Base-by-base conservation (phyloP, 306 rosid genomes). In the Cicer bijugum region DNA sequence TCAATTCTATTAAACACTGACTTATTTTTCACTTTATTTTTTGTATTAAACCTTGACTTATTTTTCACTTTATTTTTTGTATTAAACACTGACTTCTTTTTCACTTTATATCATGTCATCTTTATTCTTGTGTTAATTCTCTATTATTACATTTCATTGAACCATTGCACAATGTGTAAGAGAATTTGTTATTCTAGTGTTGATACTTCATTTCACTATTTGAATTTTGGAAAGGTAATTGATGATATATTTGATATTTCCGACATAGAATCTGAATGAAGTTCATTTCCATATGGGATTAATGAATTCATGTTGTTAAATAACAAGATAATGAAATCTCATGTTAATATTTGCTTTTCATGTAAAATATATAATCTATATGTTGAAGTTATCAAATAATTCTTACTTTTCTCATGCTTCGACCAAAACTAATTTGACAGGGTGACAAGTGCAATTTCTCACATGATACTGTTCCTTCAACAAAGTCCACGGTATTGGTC, bases 391-490 rank as follows among this genome's bases (percentile, higher is more conserved):
- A 17, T 52, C 67, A 51, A 19, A 72, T 15, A 44, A 80, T 66
- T 53, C 68, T 68, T 11, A 50, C 55, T 66, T 61, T 52, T 50
- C 74, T 65, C 35, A 44, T 64, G 72, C 58, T 70, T 52, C 15
- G 4, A 53, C 48, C 45, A 6, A 70, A 79, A 60, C 38, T 45
- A 72, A 79, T 75, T 82, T 78, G 72, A 58, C 96, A 91, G 97
- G 96, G 92, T 60, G 96, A 88, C 77, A 85, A 86, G 78, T 93
- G 98, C 88, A 77, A 84, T 23, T 93, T 89, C 82, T 91, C 98
- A 38, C 98, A 91, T 80, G 96, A 91, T 72, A 61, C 61, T 1
- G 88, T 83, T 69, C 97, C 97, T 50, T 35, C 47, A 69, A 93
- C 92, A 70, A 93, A 91, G 78, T 89, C 97, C 81, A 80, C 9